These are phyloP conservation scores for Comarum palustre DNA, from an alignment of 306 rosid species.

Conservation along the genomic window DNA sequence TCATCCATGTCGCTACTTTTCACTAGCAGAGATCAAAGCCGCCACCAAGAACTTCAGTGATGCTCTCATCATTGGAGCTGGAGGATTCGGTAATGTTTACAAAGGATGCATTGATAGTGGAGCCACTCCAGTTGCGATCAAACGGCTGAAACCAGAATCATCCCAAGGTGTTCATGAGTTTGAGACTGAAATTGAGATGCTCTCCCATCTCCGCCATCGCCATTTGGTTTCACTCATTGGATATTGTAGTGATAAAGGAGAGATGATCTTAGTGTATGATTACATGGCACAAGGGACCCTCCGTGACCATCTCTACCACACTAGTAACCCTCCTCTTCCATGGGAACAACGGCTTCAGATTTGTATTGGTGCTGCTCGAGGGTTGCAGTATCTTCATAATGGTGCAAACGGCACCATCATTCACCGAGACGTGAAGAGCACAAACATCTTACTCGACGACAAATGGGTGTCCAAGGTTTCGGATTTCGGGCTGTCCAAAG, in stretches of 20 bases:
- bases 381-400: constrained; percentile 25
- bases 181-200: constrained; percentile 37
- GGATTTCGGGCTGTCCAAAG: constrained; percentile 44
- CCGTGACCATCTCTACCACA: constrained; percentile 19
- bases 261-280: constrained; percentile 37
- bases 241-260: constrained; percentile 9
- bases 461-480: constrained; percentile 42
- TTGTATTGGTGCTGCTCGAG: constrained; percentile 26
- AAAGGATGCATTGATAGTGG: constrained; percentile 24
- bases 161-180: constrained; percentile 38
- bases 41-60: constrained; percentile 35
- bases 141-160: constrained; percentile 37
- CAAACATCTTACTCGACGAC: constrained; percentile 31
- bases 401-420: constrained; percentile 22
- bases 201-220: constrained; percentile 29
- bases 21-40: constrained; percentile 29
- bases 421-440: constrained; percentile 37
- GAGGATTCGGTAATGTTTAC: constrained; percentile 47
- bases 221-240: constrained; percentile 32
- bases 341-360: constrained; percentile 30
- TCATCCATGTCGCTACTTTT: constrained; percentile 33
- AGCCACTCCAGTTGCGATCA: constrained; percentile 23
- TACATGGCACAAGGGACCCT: constrained; percentile 26
- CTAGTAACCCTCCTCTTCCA: constrained; percentile 2
- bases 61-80: constrained; percentile 24